phyloP scores from a whole-genome alignment of 352 stramenopile species.

The Phytophthora macrochlamydospora region DNA sequence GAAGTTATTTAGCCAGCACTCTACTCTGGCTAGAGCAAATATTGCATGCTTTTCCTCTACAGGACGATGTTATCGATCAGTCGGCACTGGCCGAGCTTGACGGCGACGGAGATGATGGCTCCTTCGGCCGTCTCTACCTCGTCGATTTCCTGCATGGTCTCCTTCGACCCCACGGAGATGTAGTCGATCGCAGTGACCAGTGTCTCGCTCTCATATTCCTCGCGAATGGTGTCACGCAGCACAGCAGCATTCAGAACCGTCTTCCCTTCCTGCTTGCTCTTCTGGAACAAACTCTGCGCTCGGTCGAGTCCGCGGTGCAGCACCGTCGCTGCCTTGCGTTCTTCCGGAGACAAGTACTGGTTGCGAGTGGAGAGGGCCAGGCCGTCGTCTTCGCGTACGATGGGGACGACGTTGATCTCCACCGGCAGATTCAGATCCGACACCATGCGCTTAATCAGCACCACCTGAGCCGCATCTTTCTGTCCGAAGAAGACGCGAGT shows the following conservation, averaged over 20 bases:
- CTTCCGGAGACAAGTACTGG: constrained; percentile 94
- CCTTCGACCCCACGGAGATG: constrained; percentile 93
- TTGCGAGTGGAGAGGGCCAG: constrained; percentile 98
- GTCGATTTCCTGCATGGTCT: constrained; percentile 95
- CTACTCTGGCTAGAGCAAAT: constrained; percentile 5
- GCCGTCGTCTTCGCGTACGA: constrained; percentile 94
- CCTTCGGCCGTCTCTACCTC: constrained; percentile 65
- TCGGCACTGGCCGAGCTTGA: constrained; percentile 94
- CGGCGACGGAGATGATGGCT: constrained; percentile 94
- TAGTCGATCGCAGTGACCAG: constrained; percentile 96
- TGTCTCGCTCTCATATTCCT: constrained; percentile 83
- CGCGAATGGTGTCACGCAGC: constrained; percentile 50
- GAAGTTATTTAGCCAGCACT: constrained; percentile 27
- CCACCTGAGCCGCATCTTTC: constrained; percentile 98
- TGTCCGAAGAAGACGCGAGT: constrained; percentile 98
- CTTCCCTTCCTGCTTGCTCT: constrained; percentile 21
- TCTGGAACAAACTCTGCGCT: constrained; percentile 57
- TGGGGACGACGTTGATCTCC: constrained; percentile 91
- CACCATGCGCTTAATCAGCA: constrained; percentile 95
- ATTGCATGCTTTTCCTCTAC: constrained; percentile 21
- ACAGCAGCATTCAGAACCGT: constrained; percentile 33
- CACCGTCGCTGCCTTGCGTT: constrained; percentile 88
- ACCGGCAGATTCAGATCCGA: constrained; percentile 97
- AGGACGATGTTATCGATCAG: constrained; percentile 98
- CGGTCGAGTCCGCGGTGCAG: constrained; percentile 84